Evolutionary conservation across 495 filamentous ascomycete species (phyloP).

Genomic region (Lophiotrema nucula): DNA sequence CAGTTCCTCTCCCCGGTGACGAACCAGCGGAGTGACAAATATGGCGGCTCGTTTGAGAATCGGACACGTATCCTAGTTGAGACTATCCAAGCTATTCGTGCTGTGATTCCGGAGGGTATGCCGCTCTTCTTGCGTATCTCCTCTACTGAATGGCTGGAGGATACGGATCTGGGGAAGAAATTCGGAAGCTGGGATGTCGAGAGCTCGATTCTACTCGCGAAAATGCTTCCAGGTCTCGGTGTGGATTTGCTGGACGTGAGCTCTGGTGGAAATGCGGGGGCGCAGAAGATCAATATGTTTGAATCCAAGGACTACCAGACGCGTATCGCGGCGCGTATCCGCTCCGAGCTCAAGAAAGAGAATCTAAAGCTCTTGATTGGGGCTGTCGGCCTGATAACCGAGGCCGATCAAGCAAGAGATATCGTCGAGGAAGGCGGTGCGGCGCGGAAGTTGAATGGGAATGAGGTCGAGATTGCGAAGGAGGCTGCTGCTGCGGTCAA

Average conservation of each 20-base stretch:
- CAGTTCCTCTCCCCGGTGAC: conserved; percentile 42
- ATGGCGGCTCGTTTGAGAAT: conserved; percentile 48
- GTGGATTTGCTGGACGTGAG: conserved; percentile 67
- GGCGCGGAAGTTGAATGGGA: neutral
- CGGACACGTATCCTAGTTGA: conserved; percentile 43
- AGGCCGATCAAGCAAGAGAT: conserved; percentile 54
- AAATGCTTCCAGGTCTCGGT: conserved; percentile 52
- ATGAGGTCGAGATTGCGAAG: conserved; percentile 5
- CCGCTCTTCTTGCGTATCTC: conserved; percentile 43
- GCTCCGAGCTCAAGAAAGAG: conserved; percentile 58
- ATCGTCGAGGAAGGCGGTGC: conserved; percentile 21
- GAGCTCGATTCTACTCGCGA: conserved; percentile 56
- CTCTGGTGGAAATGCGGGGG: conserved; percentile 57
- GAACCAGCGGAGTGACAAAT: conserved; percentile 46
- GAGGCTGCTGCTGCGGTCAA: conserved; percentile 23
- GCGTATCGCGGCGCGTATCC: conserved; percentile 49
- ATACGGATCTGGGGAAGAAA: conserved; percentile 41
- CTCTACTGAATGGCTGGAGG: conserved; percentile 49
- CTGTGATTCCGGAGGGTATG: conserved; percentile 31
- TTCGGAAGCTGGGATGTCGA: conserved; percentile 56
- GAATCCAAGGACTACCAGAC: conserved; percentile 63
- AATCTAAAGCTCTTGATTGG: conserved; percentile 52
- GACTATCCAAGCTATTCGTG: conserved; percentile 34
- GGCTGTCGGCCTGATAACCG: conserved; percentile 62
- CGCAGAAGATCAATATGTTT: conserved; percentile 55